Evolutionary conservation across 169 alveolate species (phyloP).

Genomic region (Cryptosporidium tyzzeri): DNA sequence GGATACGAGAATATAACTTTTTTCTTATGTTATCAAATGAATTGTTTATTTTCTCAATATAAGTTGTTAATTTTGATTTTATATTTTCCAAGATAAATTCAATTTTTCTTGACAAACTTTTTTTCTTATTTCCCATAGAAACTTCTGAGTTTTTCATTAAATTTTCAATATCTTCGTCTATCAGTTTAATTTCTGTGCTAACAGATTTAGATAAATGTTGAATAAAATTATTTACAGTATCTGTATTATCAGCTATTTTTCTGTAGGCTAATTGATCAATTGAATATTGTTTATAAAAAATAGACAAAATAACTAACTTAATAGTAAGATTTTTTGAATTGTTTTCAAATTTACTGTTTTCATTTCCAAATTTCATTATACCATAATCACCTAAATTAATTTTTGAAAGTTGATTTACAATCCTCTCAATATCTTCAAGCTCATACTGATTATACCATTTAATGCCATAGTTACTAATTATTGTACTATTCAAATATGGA

Average conservation of each 20-base stretch:
- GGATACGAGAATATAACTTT: constrained; percentile 20
- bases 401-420: neutral
- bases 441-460: constrained; percentile 9
- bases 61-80: neutral
- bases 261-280: neutral
- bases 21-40: neutral
- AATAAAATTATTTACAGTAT: neutral
- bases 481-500: neutral
- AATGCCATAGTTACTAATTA: neutral
- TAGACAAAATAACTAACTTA: neutral
- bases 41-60: neutral
- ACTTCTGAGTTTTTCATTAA: neutral
- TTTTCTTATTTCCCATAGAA: neutral
- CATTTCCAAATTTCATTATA: neutral
- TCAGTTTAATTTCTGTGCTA: neutral
- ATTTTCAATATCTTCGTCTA: neutral
- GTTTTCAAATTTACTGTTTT: neutral
- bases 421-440: neutral
- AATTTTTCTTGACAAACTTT: neutral
- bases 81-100: neutral
- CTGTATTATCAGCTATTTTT: neutral
- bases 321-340: neutral
- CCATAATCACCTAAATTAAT: neutral
- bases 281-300: neutral
- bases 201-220: neutral